These are phyloP conservation scores for Penicillium concentricum DNA, from an alignment of 2,329 filamentous ascomycete species.

Conservation along the genomic window DNA sequence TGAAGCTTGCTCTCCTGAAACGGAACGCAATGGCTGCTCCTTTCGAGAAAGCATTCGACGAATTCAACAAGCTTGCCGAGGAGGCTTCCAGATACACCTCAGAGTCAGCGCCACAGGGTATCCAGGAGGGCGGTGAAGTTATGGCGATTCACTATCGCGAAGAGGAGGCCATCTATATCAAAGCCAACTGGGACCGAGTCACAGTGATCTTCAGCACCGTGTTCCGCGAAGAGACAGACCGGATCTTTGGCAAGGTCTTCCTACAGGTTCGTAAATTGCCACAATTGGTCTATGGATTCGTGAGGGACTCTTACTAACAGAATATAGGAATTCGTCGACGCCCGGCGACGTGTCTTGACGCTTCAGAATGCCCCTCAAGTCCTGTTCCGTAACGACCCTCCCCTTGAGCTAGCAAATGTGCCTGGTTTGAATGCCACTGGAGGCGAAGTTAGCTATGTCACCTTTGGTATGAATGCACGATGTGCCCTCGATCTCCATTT, in stretches of 20 bases:
- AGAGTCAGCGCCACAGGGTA: slow-evolving; percentile 88
- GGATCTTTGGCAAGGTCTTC: slow-evolving; percentile 97
- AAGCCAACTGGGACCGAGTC: slow-evolving; percentile 93
- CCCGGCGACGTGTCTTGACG: slow-evolving; percentile 70
- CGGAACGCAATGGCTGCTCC: slow-evolving; percentile 98
- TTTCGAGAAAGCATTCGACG: slow-evolving; percentile 94
- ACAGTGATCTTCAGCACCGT: slow-evolving; percentile 99
- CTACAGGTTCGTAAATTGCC: slow-evolving; percentile 58
- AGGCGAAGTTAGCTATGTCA: slow-evolving; percentile 93
- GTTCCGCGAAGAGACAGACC: slow-evolving; percentile 95
- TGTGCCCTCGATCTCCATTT: background rate
- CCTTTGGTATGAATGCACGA: slow-evolving; percentile 69
- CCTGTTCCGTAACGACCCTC: slow-evolving; percentile 90
- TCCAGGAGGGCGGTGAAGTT: slow-evolving; percentile 84
- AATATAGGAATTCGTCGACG: slow-evolving; percentile 86
- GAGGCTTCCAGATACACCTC: slow-evolving; percentile 90
- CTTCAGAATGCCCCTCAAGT: slow-evolving; percentile 99
- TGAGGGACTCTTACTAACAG: slow-evolving; percentile 5
- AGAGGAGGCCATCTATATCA: slow-evolving; percentile 98
- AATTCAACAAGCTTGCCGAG: slow-evolving; percentile 81
- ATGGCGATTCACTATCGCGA: slow-evolving; percentile 98
- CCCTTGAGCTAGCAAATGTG: slow-evolving; percentile 83
- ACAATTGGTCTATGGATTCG: background rate
- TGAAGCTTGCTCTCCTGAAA: slow-evolving; percentile 86
- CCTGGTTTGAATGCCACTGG: slow-evolving; percentile 76